Percentiles rank a stretch among this genome's conserved stretches.
Evolutionary conservation across 495 filamentous ascomycete species (phyloP).

Genomic region (Staphylotrichum longicolle): DNA sequence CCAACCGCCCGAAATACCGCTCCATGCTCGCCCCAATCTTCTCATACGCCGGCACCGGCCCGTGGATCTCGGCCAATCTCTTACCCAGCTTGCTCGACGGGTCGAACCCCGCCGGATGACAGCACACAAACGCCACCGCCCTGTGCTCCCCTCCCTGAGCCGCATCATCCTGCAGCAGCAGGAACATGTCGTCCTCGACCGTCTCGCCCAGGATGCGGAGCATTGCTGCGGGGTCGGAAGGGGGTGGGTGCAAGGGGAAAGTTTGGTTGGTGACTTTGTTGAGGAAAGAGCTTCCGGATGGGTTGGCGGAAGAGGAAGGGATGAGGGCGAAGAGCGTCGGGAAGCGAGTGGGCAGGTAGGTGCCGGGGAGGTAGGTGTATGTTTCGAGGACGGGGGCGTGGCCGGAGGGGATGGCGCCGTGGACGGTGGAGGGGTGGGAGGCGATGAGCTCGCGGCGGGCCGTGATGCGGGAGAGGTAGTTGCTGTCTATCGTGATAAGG

Average conservation of each 20-base stretch:
- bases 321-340: conserved; percentile 57
- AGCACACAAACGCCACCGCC: conserved; percentile 65
- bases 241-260: conserved; percentile 42
- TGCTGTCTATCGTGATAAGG: conserved; percentile 64
- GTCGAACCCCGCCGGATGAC: conserved; percentile 72
- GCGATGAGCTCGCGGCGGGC: conserved; percentile 53
- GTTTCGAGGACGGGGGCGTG: conserved; percentile 58
- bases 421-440: conserved; percentile 47
- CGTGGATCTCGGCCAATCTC: conserved; percentile 64
- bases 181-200: conserved; percentile 74
- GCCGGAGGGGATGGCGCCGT: conserved; percentile 46
- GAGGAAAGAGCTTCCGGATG: conserved; percentile 23
- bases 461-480: conserved; percentile 56
- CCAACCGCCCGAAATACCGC: conserved; percentile 62
- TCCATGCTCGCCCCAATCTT: conserved; percentile 78
- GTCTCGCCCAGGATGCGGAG: conserved; percentile 55
- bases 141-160: conserved; percentile 50
- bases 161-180: conserved; percentile 56
- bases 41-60: conserved; percentile 66
- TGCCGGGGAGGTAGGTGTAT: conserved; percentile 61
- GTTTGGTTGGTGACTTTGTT: conserved; percentile 48
- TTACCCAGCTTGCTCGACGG: conserved; percentile 61
- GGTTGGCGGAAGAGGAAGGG: conserved; percentile 18
- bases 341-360: conserved; percentile 64
- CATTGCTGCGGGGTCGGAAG: conserved; percentile 27